phyloP scores from a whole-genome alignment of 768 basidiomycete genomes.

The Lentinula raphanica region DNA sequence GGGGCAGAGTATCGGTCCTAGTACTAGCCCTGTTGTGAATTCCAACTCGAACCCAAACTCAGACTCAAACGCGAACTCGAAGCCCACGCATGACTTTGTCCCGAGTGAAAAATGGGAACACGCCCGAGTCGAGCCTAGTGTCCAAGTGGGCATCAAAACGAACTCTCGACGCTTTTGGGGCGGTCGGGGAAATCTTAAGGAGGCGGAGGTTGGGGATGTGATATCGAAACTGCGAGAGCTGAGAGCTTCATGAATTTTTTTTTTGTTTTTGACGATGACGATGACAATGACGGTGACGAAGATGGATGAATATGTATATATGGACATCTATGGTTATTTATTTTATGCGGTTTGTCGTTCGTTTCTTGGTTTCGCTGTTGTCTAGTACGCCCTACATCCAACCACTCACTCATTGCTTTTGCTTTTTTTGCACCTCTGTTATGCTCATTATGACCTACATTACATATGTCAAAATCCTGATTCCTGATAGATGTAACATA shows the following conservation, averaged over 20 bases:
- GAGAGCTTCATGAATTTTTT: conserved; percentile 24
- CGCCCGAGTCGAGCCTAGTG: background rate
- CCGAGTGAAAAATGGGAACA: background rate
- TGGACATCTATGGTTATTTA: background rate
- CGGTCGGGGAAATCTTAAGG: conserved; percentile 24
- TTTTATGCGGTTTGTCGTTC: background rate
- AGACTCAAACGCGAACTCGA: too few relatives aligned
- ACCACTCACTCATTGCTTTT: background rate
- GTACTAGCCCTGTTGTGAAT: too few relatives aligned
- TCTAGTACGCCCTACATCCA: too few relatives aligned
- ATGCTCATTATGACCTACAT: background rate
- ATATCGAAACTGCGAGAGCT: conserved; percentile 40
- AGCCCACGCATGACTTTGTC: background rate
- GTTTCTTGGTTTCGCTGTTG: background rate
- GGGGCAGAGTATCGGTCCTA: too few relatives aligned
- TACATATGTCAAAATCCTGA: too few relatives aligned
- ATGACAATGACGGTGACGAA: too few relatives aligned
- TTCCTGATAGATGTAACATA: background rate
- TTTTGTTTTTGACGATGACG: too few relatives aligned
- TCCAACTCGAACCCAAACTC: too few relatives aligned
- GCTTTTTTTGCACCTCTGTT: background rate
- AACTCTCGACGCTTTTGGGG: conserved; percentile 38
- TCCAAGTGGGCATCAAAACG: conserved; percentile 35
- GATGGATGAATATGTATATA: background rate
- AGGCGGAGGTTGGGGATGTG: conserved; percentile 35